Conservation (phyloP, 345 rosid genomes). For the Rhizophora apiculata region DNA sequence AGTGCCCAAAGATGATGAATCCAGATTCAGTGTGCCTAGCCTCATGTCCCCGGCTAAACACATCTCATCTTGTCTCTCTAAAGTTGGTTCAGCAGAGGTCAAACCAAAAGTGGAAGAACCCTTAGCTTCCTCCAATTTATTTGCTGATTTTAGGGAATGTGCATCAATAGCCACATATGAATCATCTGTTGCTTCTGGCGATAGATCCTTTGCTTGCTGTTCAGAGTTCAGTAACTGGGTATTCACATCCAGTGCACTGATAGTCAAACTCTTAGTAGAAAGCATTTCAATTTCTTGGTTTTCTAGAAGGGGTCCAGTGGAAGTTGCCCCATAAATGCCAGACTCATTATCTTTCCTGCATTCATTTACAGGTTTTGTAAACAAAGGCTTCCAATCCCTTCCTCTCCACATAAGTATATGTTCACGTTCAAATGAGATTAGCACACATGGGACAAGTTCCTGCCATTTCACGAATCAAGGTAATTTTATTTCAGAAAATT, state of each 20-base stretch:
- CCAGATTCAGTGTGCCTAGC: not conserved
- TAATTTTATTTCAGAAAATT: not conserved
- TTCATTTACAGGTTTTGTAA: constrained; percentile 30
- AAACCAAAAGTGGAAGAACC: constrained; percentile 25
- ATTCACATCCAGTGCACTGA: not conserved
- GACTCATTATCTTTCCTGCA: constrained; percentile 24
- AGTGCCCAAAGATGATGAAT: constrained; percentile 11
- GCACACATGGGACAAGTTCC: constrained; percentile 88
- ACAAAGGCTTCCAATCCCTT: constrained; percentile 60
- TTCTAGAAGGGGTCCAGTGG: constrained; percentile 22
- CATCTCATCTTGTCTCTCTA: constrained; percentile 32
- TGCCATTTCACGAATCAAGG: constrained; percentile 25
- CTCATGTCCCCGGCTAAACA: constrained; percentile 14
- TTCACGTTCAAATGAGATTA: constrained; percentile 73
- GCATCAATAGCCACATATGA: not conserved
- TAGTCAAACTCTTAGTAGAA: constrained; percentile 12
- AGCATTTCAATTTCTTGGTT: constrained; percentile 26
- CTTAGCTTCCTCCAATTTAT: constrained; percentile 22
- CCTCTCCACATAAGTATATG: constrained; percentile 91
- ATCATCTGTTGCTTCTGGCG: not conserved
- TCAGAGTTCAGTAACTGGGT: constrained; percentile 15
- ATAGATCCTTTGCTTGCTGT: constrained; percentile 22
- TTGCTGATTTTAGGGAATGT: constrained; percentile 22
- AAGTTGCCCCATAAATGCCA: constrained; percentile 21
- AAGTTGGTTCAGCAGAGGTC: constrained; percentile 12